Evolutionary conservation across 306 rosid species (phyloP).

Genomic region (Cicer yamashitae): DNA sequence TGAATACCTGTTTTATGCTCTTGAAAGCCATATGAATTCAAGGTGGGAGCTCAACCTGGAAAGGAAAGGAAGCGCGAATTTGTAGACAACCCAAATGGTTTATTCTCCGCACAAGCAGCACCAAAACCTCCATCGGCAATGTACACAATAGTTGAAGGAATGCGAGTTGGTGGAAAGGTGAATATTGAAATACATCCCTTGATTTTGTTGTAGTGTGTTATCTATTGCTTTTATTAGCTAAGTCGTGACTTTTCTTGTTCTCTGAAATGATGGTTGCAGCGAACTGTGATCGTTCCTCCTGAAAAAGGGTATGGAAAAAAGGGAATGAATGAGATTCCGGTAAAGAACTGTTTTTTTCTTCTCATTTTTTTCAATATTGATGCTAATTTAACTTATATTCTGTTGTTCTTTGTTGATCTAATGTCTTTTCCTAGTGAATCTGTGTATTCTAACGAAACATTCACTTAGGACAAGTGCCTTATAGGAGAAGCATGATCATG

Average conservation of each 20-base stretch:
- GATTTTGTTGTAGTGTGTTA: slow-evolving; percentile 6
- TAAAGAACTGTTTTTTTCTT: slow-evolving; percentile 44
- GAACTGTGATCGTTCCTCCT: slow-evolving; percentile 88
- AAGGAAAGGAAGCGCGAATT: slow-evolving; percentile 93
- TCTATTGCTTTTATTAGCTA: slow-evolving; percentile 12
- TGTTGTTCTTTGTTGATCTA: not conserved
- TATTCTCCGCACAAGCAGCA: slow-evolving; percentile 96
- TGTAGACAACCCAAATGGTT: slow-evolving; percentile 90
- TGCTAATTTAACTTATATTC: slow-evolving; percentile 2
- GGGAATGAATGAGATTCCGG: slow-evolving; percentile 95
- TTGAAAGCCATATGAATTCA: slow-evolving; percentile 83
- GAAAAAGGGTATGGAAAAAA: slow-evolving; percentile 77
- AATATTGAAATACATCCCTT: slow-evolving; percentile 3
- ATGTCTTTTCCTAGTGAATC: not conserved
- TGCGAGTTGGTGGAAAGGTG: slow-evolving; percentile 95
- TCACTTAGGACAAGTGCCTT: not conserved
- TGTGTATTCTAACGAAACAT: not conserved
- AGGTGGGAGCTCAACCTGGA: slow-evolving; percentile 86
- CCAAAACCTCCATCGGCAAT: slow-evolving; percentile 93
- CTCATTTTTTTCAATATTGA: slow-evolving; percentile 5
- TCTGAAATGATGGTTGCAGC: slow-evolving; percentile 57
- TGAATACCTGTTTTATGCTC: slow-evolving; percentile 43
- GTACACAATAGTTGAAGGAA: slow-evolving; percentile 80
- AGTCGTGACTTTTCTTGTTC: not conserved
- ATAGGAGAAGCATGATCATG: not conserved